Conservation (phyloP, 2,329 filamentous ascomycete species). For the Phoma herbarum region DNA sequence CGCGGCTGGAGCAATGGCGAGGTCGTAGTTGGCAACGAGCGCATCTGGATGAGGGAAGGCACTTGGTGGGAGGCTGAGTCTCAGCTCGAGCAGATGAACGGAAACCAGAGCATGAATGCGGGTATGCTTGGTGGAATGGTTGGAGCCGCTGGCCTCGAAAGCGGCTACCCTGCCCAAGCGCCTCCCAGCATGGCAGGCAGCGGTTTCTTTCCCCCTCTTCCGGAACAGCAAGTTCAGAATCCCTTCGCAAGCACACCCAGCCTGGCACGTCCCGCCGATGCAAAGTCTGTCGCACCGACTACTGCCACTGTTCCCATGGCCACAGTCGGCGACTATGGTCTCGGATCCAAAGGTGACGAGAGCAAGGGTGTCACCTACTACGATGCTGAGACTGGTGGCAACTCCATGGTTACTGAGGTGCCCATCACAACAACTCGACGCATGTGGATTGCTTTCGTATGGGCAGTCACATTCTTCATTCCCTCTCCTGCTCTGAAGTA, state of each 20-base stretch:
- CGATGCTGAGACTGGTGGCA: slow-evolving; percentile 80
- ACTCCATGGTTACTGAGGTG: slow-evolving; percentile 78
- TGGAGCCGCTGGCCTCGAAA: slow-evolving; percentile 70
- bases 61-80: slow-evolving; percentile 98
- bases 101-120: slow-evolving; percentile 41
- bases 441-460: slow-evolving; percentile 82
- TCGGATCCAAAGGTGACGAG: slow-evolving; percentile 85
- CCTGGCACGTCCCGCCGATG: slow-evolving; percentile 54
- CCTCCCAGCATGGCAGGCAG: slow-evolving; percentile 57
- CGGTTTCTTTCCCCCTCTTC: slow-evolving; percentile 72
- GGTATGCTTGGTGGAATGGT: slow-evolving; percentile 61
- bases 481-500: slow-evolving; percentile 83
- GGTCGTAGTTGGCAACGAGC: slow-evolving; percentile 87
- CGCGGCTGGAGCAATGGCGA: slow-evolving; percentile 98
- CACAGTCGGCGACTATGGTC: slow-evolving; percentile 81
- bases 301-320: slow-evolving; percentile 64
- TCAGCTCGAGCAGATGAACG: slow-evolving; percentile 88
- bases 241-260: slow-evolving; percentile 65
- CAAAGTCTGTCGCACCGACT: slow-evolving; percentile 63
- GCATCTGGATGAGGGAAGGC: slow-evolving; percentile 92
- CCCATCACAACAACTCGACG: slow-evolving; percentile 71
- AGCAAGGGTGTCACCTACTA: slow-evolving; percentile 64
- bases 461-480: slow-evolving; percentile 92
- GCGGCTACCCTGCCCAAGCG: slow-evolving; percentile 72
- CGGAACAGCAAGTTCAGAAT: slow-evolving; percentile 70